These are phyloP conservation scores for Paratinospora sagittata DNA, from an alignment of 164 flowering plant genomes.

Conservation along the genomic window DNA sequence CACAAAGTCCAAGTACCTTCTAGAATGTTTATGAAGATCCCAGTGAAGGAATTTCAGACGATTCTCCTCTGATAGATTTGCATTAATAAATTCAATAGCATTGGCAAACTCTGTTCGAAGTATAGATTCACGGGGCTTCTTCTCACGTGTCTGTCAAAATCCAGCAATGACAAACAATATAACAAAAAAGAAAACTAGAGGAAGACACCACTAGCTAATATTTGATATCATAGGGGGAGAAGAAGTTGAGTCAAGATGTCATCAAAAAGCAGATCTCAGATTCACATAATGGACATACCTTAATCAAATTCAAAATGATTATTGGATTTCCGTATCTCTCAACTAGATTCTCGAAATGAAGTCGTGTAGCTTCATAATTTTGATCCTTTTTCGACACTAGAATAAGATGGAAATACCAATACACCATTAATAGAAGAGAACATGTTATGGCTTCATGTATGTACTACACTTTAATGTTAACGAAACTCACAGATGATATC, in stretches of 20 bases:
- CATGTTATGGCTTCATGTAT: not conserved
- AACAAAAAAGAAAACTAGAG: not conserved
- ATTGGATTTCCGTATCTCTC: constrained; percentile 91
- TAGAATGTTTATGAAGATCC: constrained; percentile 74
- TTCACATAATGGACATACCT: constrained; percentile 40
- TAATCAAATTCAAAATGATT: constrained; percentile 80
- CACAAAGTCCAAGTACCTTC: constrained; percentile 40
- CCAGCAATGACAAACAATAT: constrained; percentile 3
- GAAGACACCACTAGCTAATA: not conserved
- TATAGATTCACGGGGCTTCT: constrained; percentile 86
- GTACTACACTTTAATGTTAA: not conserved
- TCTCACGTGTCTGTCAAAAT: constrained; percentile 61
- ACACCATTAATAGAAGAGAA: constrained; percentile 12
- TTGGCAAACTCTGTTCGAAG: constrained; percentile 83
- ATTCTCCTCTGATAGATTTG: constrained; percentile 47
- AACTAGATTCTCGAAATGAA: constrained; percentile 87
- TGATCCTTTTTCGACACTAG: constrained; percentile 77
- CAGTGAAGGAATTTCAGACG: constrained; percentile 79
- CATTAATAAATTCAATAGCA: constrained; percentile 72
- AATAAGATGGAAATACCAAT: constrained; percentile 12
- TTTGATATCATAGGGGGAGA: not conserved
- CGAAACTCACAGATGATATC: constrained; percentile 65
- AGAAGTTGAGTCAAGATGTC: not conserved
- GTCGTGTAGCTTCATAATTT: constrained; percentile 72
- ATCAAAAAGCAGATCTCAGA: not conserved